Conservation (phyloP, 768 basidiomycete species). For the Lactarius quietus region DNA sequence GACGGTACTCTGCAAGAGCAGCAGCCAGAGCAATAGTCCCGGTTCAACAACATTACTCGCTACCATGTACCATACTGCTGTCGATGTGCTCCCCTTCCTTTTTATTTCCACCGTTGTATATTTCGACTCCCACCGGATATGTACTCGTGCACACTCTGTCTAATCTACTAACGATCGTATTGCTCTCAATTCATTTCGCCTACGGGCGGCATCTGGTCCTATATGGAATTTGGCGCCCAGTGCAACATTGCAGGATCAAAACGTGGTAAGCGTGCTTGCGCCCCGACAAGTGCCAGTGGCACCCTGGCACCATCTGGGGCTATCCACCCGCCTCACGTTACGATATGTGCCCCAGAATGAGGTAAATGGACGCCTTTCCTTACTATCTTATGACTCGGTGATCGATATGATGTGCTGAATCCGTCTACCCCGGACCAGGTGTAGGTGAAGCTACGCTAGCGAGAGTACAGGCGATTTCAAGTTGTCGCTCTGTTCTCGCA, state of each 20-base stretch:
- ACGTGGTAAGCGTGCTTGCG: background rate
- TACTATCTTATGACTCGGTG: background rate
- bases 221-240: background rate
- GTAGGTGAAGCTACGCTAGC: background rate
- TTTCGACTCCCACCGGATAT: background rate
- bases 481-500: background rate
- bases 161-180: constrained; percentile 1
- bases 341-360: background rate
- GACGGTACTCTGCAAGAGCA: background rate
- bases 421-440: background rate
- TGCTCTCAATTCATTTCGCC: background rate
- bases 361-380: constrained; percentile 7
- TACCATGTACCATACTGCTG: background rate
- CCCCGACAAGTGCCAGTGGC: background rate
- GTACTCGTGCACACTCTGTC: constrained; percentile 2
- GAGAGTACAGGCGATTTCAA: background rate
- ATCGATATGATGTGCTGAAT: constrained; percentile 1
- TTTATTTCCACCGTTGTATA: constrained; percentile 1
- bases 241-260: background rate
- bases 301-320: background rate
- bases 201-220: too few relatives aligned
- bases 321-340: background rate
- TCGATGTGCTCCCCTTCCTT: background rate
- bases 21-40: background rate
- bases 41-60: background rate